These are phyloP conservation scores for Pleurotus giganteus DNA, from an alignment of 768 basidiomycete genomes.

Conservation along the genomic window DNA sequence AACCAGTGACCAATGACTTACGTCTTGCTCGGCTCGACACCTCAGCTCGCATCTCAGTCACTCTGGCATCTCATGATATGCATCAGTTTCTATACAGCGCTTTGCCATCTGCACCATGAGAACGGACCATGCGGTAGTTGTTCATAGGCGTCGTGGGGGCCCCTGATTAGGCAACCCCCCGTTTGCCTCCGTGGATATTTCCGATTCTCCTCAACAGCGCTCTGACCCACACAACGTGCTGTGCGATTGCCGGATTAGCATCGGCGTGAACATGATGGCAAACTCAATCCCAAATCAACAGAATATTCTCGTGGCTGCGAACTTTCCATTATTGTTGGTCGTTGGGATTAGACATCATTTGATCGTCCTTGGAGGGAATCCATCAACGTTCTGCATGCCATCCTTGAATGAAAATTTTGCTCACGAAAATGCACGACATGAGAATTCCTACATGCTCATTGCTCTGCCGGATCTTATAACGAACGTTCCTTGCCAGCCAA, in stretches of 20 bases:
- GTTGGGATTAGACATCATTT: not conserved
- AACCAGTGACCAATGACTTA: not conserved
- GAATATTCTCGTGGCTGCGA: not conserved
- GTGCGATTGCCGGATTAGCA: not conserved
- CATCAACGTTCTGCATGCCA: not conserved
- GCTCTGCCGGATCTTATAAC: not conserved
- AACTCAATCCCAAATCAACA: not conserved
- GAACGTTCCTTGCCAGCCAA: not conserved
- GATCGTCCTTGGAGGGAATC: not conserved
- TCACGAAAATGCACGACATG: not conserved
- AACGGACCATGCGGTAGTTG: constrained; percentile 8
- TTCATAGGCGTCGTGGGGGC: not conserved
- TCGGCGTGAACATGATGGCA: not conserved
- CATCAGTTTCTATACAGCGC: not conserved
- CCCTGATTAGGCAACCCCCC: not conserved
- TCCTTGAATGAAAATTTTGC: not conserved
- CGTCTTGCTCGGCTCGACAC: constrained; percentile 3
- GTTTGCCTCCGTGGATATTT: not conserved
- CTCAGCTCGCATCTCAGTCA: not conserved
- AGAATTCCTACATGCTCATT: not conserved
- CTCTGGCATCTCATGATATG: not conserved
- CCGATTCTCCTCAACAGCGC: not conserved
- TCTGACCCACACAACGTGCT: not conserved
- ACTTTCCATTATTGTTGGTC: not conserved
- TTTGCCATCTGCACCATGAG: constrained; percentile 5